Evolutionary conservation across 2,329 filamentous ascomycete species (phyloP).

Genomic region (Immersiporthe knoxdaviesiana): DNA sequence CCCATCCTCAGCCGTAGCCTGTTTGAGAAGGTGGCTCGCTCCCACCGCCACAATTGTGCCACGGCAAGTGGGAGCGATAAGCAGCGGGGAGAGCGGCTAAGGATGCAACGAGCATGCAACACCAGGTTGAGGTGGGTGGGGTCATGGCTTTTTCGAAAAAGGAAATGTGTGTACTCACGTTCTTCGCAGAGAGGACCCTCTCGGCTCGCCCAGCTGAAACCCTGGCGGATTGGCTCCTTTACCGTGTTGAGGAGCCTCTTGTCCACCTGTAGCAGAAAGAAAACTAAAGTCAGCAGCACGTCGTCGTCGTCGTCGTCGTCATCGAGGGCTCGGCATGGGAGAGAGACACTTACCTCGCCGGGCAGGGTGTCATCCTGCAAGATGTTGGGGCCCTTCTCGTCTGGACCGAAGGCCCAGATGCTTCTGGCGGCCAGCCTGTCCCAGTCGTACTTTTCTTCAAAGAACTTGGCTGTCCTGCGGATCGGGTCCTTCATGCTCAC

Average conservation of each 20-base stretch:
- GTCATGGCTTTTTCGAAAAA: constrained; percentile 25
- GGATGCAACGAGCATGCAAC: constrained; percentile 10
- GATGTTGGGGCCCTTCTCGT: constrained; percentile 93
- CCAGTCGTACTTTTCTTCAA: constrained; percentile 96
- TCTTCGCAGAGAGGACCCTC: constrained; percentile 98
- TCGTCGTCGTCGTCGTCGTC: constrained; percentile 3
- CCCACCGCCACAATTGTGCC: constrained; percentile 14
- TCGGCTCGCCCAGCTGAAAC: constrained; percentile 93
- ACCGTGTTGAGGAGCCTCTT: constrained; percentile 87
- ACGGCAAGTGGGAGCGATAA: constrained; percentile 20
- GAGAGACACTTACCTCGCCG: constrained; percentile 65
- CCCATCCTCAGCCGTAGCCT: constrained; percentile 14
- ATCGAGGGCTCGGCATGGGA: no score
- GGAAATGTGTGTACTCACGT: constrained; percentile 64
- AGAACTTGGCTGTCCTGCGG: constrained; percentile 92
- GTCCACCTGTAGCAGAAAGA: constrained; percentile 65
- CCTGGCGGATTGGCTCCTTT: constrained; percentile 90
- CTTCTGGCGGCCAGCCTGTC: constrained; percentile 91
- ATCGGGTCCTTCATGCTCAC: constrained; percentile 93
- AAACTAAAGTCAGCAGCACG: constrained; percentile 30
- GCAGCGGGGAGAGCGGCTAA: constrained; percentile 16
- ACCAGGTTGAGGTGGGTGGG: constrained; percentile 26
- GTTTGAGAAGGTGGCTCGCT: constrained; percentile 22
- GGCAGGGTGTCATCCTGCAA: constrained; percentile 95
- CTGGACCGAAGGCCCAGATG: constrained; percentile 98